phyloP scores from a whole-genome alignment of 2,329 filamentous ascomycete species.

The Cytospora chrysosperma region DNA sequence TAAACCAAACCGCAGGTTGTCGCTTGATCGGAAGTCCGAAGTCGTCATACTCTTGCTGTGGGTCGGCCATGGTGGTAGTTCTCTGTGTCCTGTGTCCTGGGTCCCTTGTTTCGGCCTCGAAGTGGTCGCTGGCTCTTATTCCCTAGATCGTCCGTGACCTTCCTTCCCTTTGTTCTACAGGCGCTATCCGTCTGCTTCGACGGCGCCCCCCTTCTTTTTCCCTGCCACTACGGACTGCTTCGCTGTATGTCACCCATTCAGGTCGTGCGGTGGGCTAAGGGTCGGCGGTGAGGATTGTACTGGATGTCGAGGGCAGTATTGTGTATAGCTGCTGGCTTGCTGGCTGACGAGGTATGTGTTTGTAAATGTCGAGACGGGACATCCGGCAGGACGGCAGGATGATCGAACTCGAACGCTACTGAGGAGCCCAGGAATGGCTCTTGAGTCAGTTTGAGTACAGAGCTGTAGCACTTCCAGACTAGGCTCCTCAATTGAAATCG shows the following conservation, averaged over 20 bases:
- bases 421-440: background rate
- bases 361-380: background rate
- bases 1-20: constrained; percentile 38
- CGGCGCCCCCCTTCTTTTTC: too few relatives aligned
- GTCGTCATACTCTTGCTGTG: constrained; percentile 57
- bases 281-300: background rate
- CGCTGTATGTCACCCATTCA: background rate
- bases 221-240: background rate
- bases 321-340: background rate
- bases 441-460: background rate
- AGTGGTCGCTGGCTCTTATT: background rate
- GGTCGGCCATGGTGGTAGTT: background rate
- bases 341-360: background rate
- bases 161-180: background rate
- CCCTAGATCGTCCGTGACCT: background rate
- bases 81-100: background rate
- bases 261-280: background rate
- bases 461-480: background rate
- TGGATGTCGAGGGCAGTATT: background rate
- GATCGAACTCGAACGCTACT: background rate
- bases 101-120: too few relatives aligned
- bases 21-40: constrained; percentile 66
- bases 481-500: background rate
- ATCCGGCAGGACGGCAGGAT: background rate
- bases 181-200: background rate